phyloP scores from a whole-genome alignment of 257 asterid species.

The Rehmannia glutinosa region DNA sequence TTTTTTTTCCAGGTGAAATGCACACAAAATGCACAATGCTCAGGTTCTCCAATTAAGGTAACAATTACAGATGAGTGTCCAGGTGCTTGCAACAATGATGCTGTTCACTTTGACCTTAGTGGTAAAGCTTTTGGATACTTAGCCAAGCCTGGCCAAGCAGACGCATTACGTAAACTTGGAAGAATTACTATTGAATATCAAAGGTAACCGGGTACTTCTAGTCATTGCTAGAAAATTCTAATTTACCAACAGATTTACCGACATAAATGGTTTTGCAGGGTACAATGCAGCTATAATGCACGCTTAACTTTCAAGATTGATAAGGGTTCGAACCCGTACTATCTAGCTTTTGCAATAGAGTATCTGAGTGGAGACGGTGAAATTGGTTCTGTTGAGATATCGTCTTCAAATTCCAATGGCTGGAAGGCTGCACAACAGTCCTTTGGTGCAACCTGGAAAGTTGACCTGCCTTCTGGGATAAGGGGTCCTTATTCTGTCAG shows the following conservation, averaged over 20 bases:
- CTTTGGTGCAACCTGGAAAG: too few species aligned
- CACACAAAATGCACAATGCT: constrained; percentile 8
- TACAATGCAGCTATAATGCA: too few species aligned
- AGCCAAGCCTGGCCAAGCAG: constrained; percentile 11
- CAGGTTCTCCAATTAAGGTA: constrained; percentile 10
- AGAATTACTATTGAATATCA: background rate
- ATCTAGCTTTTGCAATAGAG: constrained; percentile 27
- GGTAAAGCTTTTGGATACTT: too few species aligned
- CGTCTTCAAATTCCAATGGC: too few species aligned
- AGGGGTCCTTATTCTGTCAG: too few species aligned
- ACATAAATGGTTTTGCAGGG: too few species aligned
- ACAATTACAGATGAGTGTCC: constrained; percentile 26
- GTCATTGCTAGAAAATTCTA: constrained; percentile 7
- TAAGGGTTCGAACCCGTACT: constrained; percentile 28
- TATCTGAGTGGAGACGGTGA: constrained; percentile 22
- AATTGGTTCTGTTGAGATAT: too few species aligned
- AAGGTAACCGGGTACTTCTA: constrained; percentile 24
- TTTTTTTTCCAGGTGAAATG: constrained; percentile 15
- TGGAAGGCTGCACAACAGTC: too few species aligned
- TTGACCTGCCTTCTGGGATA: too few species aligned
- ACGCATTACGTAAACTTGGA: constrained; percentile 1
- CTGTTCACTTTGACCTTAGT: constrained; percentile 23
- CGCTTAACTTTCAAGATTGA: too few species aligned
- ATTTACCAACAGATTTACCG: too few species aligned
- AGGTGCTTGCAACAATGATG: constrained; percentile 18